Conservation (phyloP, 495 filamentous ascomycete genomes). For the Neurospora sublineolata region DNA sequence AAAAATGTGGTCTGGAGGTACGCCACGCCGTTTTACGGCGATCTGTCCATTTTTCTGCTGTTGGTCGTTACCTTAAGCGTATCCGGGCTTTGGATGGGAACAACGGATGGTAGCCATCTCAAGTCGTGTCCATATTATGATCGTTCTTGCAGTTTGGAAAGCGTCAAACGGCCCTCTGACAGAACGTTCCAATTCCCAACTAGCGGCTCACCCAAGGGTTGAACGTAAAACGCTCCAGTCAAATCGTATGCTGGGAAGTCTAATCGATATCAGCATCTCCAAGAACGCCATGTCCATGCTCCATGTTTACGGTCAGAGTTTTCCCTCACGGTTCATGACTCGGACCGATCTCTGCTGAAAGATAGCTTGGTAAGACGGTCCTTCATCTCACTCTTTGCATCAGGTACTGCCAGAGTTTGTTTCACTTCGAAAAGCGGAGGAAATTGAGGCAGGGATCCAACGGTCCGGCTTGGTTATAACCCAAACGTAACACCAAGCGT, state of each 20-base stretch:
- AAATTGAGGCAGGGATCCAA: background rate
- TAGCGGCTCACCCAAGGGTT: background rate
- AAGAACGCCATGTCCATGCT: background rate
- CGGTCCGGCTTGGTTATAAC: background rate
- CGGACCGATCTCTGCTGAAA: background rate
- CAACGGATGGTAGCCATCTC: background rate
- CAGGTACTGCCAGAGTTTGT: background rate
- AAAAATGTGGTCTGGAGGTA: background rate
- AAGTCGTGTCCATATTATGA: background rate
- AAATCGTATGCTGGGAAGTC: background rate
- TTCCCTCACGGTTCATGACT: background rate
- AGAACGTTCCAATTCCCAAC: background rate
- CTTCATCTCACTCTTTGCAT: background rate
- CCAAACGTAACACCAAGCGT: background rate
- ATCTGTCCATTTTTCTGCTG: background rate
- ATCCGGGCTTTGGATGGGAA: background rate
- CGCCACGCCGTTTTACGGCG: background rate
- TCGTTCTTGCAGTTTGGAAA: background rate
- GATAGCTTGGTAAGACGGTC: background rate
- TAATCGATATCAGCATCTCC: background rate
- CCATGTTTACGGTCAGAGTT: background rate
- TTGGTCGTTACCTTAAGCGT: background rate
- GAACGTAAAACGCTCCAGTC: background rate
- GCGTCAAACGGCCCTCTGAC: background rate
- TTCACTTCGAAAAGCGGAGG: background rate